Evolutionary conservation across 2,329 filamentous ascomycete species (phyloP).

Genomic region (Seiridium cupressi): DNA sequence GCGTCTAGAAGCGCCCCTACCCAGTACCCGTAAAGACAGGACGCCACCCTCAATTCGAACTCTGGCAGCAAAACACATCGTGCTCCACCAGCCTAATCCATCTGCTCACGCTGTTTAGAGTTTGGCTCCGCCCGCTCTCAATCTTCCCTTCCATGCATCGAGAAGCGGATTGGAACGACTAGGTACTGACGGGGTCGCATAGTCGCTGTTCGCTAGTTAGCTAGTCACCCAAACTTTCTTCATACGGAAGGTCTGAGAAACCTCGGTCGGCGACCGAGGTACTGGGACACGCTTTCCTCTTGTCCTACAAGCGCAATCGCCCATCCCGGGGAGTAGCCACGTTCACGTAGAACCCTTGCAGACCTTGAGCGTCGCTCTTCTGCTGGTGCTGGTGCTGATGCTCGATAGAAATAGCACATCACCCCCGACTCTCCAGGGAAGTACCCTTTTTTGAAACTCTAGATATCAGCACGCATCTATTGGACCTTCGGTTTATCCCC

Average conservation of each 20-base stretch:
- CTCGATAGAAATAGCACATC: not conserved
- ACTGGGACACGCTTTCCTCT: not conserved
- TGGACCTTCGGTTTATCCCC: not conserved
- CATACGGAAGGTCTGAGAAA: not conserved
- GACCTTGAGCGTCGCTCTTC: not conserved
- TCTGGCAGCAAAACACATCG: too few relatives aligned
- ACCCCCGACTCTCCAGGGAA: too few relatives aligned
- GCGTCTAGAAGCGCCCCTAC: too few relatives aligned
- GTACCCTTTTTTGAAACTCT: not conserved
- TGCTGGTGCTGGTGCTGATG: not conserved
- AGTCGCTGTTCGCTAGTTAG: not conserved
- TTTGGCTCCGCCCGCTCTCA: too few relatives aligned
- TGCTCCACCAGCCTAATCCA: too few relatives aligned
- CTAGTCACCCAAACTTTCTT: not conserved
- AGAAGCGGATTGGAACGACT: too few relatives aligned
- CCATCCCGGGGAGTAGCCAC: not conserved
- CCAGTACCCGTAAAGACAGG: too few relatives aligned
- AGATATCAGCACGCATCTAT: not conserved
- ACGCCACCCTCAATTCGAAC: too few relatives aligned
- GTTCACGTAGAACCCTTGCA: not conserved
- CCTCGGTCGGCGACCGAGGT: not conserved
- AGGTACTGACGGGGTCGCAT: not conserved
- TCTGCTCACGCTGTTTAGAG: too few relatives aligned
- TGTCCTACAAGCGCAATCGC: not conserved
- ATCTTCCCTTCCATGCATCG: too few relatives aligned